phyloP scores from a whole-genome alignment of 2,329 filamentous ascomycete species.

The Phoma herbarum region DNA sequence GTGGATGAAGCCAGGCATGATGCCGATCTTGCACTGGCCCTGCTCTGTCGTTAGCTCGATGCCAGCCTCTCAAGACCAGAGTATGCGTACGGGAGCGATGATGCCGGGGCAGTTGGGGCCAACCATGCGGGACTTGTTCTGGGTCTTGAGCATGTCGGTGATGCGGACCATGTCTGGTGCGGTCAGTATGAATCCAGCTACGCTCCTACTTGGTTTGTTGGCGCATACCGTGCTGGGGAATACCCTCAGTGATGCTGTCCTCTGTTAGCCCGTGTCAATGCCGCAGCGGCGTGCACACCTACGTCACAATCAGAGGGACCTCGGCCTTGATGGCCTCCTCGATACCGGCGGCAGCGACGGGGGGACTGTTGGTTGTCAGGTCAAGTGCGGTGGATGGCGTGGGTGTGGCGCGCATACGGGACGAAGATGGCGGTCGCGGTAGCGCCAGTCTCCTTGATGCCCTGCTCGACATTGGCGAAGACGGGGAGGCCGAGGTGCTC shows the following conservation, averaged over 20 bases:
- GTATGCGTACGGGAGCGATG: slow-evolving; percentile 72
- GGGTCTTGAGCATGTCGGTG: slow-evolving; percentile 96
- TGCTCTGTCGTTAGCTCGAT: slow-evolving; percentile 38
- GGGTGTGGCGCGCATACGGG: slow-evolving; percentile 66
- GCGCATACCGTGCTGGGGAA: slow-evolving; percentile 85
- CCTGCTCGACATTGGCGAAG: slow-evolving; percentile 88
- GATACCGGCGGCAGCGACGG: slow-evolving; percentile 91
- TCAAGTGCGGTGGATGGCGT: slow-evolving; percentile 9
- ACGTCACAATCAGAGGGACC: slow-evolving; percentile 92
- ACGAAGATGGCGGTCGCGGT: slow-evolving; percentile 96
- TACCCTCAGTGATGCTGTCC: slow-evolving; percentile 87
- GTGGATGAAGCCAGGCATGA: slow-evolving; percentile 99
- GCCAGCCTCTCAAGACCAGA: not conserved
- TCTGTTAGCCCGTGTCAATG: slow-evolving; percentile 38
- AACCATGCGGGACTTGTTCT: slow-evolving; percentile 95
- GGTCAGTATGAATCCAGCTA: slow-evolving; percentile 31
- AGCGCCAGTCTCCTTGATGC: slow-evolving; percentile 88
- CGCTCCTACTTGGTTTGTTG: not conserved
- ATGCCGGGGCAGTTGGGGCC: slow-evolving; percentile 98
- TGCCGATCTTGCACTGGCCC: slow-evolving; percentile 99
- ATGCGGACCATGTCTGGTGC: slow-evolving; percentile 94
- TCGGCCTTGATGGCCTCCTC: slow-evolving; percentile 95
- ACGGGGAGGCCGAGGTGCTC: slow-evolving; percentile 92
- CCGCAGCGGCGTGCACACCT: slow-evolving; percentile 34
- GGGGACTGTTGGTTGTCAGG: slow-evolving; percentile 69